Evolutionary conservation across 768 basidiomycete species (phyloP), one percentile per base, ranked within the genome.

Genomic region (Boletus fagicola): DNA sequence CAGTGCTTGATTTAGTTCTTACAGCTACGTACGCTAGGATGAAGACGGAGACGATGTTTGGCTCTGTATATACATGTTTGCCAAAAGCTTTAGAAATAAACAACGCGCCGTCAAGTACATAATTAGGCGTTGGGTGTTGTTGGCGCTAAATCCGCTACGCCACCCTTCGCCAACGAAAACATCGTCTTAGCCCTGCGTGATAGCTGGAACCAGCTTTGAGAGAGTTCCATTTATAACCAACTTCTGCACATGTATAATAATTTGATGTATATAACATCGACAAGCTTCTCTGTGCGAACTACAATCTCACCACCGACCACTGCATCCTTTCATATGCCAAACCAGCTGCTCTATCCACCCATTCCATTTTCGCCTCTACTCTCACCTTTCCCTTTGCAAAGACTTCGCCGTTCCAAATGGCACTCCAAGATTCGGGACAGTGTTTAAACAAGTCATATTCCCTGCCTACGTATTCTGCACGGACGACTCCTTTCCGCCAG

Each of bases 321-420:
- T 60, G 57, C 39, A 65, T 11, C 20, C 36, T 47, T 30, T 35
- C 0, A 28, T 66, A 62, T 16, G 10, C 15, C 2, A 33, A 26
- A 2, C 13, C 44, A 11, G 2, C 7, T 9, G 26, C 44, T 28
- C 4, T 22, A 10, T 44, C 57, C 7, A 40, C 18, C 35, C 7
- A 2, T 2, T 57, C 51, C 1, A 65, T 6, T 20, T 31, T 53
- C 16, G 18, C 39, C 0, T 55, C 50, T 10, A 47, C 61, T 28
- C 3, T 55, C 10, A 66, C 61, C 0, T 42, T 15, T 62, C 64
- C 39, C 39, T 39, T 39, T 10, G 16, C 39, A 3, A 39, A 39
- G 39, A 39, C n/a, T 39, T 39, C 16, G 2, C 72, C 73, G 4
- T 78, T 67, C 77, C 77, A 78, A 43, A 77, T 28, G 22, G 59